Percentiles rank a stretch among this genome's conserved stretches.
These are phyloP conservation scores for Saturnispora gosingensis DNA, from an alignment of 805 yeast species.

Conservation along the genomic window DNA sequence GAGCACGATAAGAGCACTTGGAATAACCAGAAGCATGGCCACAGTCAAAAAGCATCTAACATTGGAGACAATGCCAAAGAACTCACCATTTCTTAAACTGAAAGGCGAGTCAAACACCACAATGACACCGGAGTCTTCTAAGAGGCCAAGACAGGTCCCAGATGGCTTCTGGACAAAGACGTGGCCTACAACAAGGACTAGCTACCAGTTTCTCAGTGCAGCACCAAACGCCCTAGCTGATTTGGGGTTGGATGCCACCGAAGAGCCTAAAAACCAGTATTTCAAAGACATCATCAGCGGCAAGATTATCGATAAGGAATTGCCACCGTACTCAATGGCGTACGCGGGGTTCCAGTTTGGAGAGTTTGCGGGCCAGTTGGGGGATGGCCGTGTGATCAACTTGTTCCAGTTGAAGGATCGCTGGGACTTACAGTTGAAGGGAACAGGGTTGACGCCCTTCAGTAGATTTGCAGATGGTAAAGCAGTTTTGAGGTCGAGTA, in stretches of 20 bases:
- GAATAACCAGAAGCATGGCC: neutral
- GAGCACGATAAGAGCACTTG: neutral
- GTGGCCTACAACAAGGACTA: conserved; percentile 51
- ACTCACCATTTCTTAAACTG: conserved; percentile 8
- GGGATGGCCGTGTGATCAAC: conserved; percentile 88
- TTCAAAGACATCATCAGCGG: conserved; percentile 59
- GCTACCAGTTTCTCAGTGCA: conserved; percentile 44
- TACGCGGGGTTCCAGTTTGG: conserved; percentile 98
- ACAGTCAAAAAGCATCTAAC: neutral
- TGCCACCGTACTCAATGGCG: conserved; percentile 50
- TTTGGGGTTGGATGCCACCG: conserved; percentile 45
- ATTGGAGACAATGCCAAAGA: neutral
- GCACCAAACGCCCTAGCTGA: conserved; percentile 54
- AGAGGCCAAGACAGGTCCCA: conserved; percentile 33
- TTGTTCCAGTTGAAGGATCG: conserved; percentile 51
- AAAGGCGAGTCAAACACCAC: conserved; percentile 9
- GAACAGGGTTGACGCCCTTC: conserved; percentile 86
- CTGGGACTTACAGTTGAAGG: conserved; percentile 77
- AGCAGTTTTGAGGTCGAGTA: conserved; percentile 80
- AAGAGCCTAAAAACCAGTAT: conserved; percentile 14
- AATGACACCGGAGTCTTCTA: conserved; percentile 15
- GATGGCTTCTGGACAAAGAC: conserved; percentile 69
- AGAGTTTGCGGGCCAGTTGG: conserved; percentile 91
- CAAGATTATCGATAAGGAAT: conserved; percentile 33
- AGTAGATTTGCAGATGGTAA: conserved; percentile 96